Conservation (phyloP, 805 yeast genomes). For the Teunomyces atbi region DNA sequence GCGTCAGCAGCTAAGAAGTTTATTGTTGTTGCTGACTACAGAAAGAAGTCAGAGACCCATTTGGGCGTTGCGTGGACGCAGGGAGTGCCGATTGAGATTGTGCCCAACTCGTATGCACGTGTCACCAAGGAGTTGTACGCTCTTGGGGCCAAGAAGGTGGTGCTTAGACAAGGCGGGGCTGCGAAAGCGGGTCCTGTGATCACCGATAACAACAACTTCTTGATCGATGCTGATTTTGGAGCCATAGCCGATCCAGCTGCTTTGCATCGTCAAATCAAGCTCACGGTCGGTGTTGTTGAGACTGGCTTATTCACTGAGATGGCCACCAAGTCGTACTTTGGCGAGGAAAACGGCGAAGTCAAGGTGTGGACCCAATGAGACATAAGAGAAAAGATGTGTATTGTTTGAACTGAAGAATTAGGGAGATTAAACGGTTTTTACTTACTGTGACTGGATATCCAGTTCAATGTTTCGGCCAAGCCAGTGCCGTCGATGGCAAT, state of each 20-base stretch:
- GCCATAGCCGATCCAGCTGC: slow-evolving; percentile 49
- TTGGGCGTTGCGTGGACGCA: slow-evolving; percentile 82
- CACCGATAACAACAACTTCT: slow-evolving; percentile 92
- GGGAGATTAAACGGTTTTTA: not conserved
- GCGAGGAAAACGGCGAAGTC: slow-evolving; percentile 70
- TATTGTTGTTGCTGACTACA: slow-evolving; percentile 86
- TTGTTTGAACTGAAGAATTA: slow-evolving; percentile 3
- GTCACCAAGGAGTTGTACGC: slow-evolving; percentile 60
- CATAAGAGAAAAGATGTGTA: not conserved
- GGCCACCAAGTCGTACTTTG: slow-evolving; percentile 85
- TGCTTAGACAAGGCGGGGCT: slow-evolving; percentile 78
- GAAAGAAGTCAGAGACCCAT: slow-evolving; percentile 67
- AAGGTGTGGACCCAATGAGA: slow-evolving; percentile 11
- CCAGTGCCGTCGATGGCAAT: slow-evolving; percentile 91
- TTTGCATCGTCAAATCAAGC: slow-evolving; percentile 67
- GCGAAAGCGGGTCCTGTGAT: slow-evolving; percentile 97
- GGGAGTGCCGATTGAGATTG: slow-evolving; percentile 95
- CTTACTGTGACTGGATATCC: slow-evolving; percentile 70
- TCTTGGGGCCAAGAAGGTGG: slow-evolving; percentile 64
- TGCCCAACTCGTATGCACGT: slow-evolving; percentile 81
- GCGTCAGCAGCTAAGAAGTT: slow-evolving; percentile 76
- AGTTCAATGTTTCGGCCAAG: slow-evolving; percentile 78
- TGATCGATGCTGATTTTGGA: slow-evolving; percentile 93
- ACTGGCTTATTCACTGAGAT: slow-evolving; percentile 81
- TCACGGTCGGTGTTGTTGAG: slow-evolving; percentile 90